phyloP scores from a whole-genome alignment of 495 filamentous ascomycete species.

The Aspergillus olivimuriae region DNA sequence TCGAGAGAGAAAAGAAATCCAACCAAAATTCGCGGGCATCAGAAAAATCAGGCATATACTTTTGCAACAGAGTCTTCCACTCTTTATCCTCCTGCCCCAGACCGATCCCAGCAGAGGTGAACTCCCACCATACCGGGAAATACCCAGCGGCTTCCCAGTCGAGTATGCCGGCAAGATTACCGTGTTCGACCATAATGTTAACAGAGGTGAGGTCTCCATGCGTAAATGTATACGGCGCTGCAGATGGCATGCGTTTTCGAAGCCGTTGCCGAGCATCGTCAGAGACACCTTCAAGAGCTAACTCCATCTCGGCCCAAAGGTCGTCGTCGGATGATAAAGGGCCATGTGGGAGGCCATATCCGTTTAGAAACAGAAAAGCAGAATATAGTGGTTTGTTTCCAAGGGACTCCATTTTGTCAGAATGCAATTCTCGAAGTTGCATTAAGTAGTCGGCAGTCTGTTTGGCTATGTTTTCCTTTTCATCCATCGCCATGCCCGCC shows the following conservation, averaged over 20 bases:
- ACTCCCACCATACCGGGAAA: slow-evolving; percentile 25
- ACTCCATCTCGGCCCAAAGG: slow-evolving; percentile 25
- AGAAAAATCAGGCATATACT: slow-evolving; percentile 18
- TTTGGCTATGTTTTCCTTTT: slow-evolving; percentile 21
- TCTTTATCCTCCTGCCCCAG: slow-evolving; percentile 16
- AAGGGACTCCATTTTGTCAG: slow-evolving; percentile 18
- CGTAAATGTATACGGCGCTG: slow-evolving; percentile 28
- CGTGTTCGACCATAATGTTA: slow-evolving; percentile 30
- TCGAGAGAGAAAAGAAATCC: slow-evolving; percentile 11
- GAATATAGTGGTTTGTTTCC: slow-evolving; percentile 14
- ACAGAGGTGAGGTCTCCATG: slow-evolving; percentile 30
- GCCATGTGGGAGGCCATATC: slow-evolving; percentile 11
- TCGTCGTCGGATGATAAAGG: slow-evolving; percentile 22
- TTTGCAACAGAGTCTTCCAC: slow-evolving; percentile 20
- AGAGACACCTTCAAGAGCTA: slow-evolving; percentile 13
- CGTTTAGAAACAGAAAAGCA: slow-evolving; percentile 8
- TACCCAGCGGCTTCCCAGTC: slow-evolving; percentile 23
- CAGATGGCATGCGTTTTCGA: slow-evolving; percentile 20
- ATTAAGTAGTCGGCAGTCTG: slow-evolving; percentile 25
- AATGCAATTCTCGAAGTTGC: slow-evolving; percentile 23
- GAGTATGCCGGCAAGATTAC: slow-evolving; percentile 16
- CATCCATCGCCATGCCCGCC: slow-evolving; percentile 12
- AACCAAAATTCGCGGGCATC: slow-evolving; percentile 16
- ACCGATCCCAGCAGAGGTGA: slow-evolving; percentile 8
- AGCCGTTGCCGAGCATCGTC: slow-evolving; percentile 12